phyloP scores from a whole-genome alignment of 2,329 filamentous ascomycete species.

The Penicillium griseofulvum region DNA sequence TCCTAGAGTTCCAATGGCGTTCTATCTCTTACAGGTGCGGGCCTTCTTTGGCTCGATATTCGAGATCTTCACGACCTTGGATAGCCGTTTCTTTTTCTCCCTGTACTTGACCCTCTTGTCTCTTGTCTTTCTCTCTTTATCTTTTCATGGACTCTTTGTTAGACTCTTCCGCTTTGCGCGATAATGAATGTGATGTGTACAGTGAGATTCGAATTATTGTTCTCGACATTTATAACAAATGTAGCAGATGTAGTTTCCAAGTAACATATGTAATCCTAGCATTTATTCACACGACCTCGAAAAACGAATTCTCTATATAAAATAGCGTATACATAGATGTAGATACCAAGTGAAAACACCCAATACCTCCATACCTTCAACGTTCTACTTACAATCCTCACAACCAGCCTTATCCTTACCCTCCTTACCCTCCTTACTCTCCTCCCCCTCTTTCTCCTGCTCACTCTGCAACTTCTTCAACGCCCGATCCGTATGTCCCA shows the following conservation, averaged over 20 bases:
- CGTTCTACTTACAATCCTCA: conserved; percentile 20
- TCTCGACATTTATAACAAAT: neutral
- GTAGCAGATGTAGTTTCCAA: neutral
- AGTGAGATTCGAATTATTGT: neutral
- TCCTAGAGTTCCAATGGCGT: conserved; percentile 24
- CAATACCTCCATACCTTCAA: neutral
- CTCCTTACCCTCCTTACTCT: too few relatives aligned
- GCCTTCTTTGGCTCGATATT: neutral
- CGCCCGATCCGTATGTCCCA: conserved; percentile 75
- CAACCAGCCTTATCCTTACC: conserved; percentile 6
- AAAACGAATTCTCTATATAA: too few relatives aligned
- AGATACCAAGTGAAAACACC: neutral
- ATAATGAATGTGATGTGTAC: conserved; percentile 18
- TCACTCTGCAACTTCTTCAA: conserved; percentile 34
- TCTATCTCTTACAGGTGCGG: conserved; percentile 8
- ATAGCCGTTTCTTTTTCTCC: neutral
- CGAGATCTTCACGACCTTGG: neutral
- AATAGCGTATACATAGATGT: neutral
- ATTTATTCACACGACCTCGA: neutral
- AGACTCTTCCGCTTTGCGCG: conserved; percentile 2
- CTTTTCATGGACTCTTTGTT: neutral
- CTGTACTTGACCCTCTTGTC: conserved; percentile 1
- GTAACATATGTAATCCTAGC: neutral
- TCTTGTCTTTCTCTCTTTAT: neutral
- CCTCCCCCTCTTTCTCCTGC: conserved; percentile 4